Base-by-base conservation (phyloP, 2,329 filamentous ascomycete species). In the Aspergillaceae sp. region DNA sequence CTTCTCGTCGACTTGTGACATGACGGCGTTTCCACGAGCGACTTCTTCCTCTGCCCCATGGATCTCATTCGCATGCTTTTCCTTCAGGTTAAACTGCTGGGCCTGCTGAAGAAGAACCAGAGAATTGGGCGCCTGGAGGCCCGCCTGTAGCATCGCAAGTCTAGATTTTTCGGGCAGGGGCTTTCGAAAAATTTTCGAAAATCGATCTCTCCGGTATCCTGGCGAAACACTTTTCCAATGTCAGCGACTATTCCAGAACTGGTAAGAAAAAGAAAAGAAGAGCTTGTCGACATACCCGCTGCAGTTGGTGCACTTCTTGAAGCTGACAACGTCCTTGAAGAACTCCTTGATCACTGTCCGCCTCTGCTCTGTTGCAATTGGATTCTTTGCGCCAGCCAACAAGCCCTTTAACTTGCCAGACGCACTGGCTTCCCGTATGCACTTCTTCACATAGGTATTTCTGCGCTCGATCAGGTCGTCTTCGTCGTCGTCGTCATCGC, bases 131-230 rank as follows among this genome's bases (percentile, higher is more conserved):
- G 80, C 74, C 56, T 82, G 83, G 61, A 89, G 79, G 45, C 80
- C 77, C 41, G 68, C 67, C 55, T 86, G 80, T 3, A 82, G 77
- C 85, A 94, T 94, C 51, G 84, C 82, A 37, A 81, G 77, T 62
- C 82, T 81, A 33, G 92, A 82, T 65, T 94, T 94, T 41, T 76
- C 68, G 41, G 76, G 79, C 47, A 96, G 71, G 2, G 85, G 74
- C 61, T 86, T 92, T 62, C 91, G 84, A 66, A 97, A 98, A 45
- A 98, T 89, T 67, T 97, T 98, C 61, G 90, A 85, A 58, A 82
- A 92, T 38, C 85, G 79, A 59, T 98, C 91, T 65, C 94, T 96
- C 56, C 91, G 83, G 67, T 87, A 97, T 2, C 75, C 74, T 7
- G 89, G 90, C 9, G 86, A 90, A 50, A 92, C 80, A 29, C 85